Conservation (phyloP, 2,329 filamentous ascomycete genomes). For the Pyricularia sp. region DNA sequence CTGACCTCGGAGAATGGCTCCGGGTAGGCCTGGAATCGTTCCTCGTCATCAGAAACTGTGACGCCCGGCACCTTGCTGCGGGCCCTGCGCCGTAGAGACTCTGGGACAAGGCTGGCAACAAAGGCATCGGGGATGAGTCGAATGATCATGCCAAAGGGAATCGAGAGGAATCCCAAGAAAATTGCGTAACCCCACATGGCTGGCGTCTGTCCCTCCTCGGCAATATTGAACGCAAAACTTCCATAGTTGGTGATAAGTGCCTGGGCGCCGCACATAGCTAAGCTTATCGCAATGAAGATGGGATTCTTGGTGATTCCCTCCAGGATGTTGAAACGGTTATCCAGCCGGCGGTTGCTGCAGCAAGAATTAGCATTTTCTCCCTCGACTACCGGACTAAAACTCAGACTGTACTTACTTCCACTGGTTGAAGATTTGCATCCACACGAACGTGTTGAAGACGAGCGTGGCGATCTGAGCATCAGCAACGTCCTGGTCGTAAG, state of each 20-base stretch:
- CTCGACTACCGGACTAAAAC: no score
- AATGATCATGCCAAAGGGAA: slow-evolving; percentile 73
- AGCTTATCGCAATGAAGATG: slow-evolving; percentile 75
- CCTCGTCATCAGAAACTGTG: slow-evolving; percentile 56
- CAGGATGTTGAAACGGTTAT: slow-evolving; percentile 83
- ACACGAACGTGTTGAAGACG: slow-evolving; percentile 63
- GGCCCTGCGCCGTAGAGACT: slow-evolving; percentile 39
- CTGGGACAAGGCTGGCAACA: slow-evolving; percentile 41
- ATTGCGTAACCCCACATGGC: slow-evolving; percentile 83
- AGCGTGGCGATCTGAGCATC: slow-evolving; percentile 32
- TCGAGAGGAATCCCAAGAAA: slow-evolving; percentile 72
- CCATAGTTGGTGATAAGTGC: slow-evolving; percentile 79
- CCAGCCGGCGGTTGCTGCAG: slow-evolving; percentile 64
- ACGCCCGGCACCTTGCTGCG: slow-evolving; percentile 38
- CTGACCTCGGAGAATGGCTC: slow-evolving; percentile 64
- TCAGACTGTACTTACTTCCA: slow-evolving; percentile 34
- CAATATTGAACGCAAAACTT: slow-evolving; percentile 63
- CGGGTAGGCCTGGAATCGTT: slow-evolving; percentile 57
- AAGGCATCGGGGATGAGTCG: slow-evolving; percentile 72
- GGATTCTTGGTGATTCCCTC: slow-evolving; percentile 70
- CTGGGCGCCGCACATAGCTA: slow-evolving; percentile 76
- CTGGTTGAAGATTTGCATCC: slow-evolving; percentile 66
- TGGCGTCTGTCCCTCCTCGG: slow-evolving; percentile 44
- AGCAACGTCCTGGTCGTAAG: slow-evolving; percentile 27
- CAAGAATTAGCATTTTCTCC: neutral